These are phyloP conservation scores for Populus tomentosa DNA, from an alignment of 441 rosid species.

Conservation along the genomic window DNA sequence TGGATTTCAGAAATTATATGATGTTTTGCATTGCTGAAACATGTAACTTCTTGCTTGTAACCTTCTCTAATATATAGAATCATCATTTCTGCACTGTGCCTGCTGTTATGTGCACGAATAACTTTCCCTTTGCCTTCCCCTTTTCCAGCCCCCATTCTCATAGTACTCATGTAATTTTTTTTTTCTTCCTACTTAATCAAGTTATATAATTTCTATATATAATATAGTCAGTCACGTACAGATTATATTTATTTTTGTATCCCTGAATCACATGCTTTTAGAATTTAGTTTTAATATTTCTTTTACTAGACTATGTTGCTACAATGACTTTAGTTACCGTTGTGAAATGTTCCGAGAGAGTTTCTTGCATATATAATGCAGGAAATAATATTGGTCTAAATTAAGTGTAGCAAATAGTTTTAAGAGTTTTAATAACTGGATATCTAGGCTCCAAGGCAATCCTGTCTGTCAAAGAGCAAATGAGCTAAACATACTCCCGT, in stretches of 20 bases:
- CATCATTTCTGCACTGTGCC: not conserved
- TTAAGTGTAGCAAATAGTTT: not conserved
- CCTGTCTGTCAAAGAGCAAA: slow-evolving; percentile 26
- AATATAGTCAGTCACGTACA: not conserved
- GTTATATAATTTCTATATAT: not conserved
- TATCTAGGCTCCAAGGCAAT: slow-evolving; percentile 38
- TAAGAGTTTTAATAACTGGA: not conserved
- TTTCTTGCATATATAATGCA: not conserved
- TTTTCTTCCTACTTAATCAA: not conserved
- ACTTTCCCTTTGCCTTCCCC: not conserved
- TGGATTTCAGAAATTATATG: not conserved
- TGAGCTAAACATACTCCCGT: slow-evolving; percentile 14
- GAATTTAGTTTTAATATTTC: not conserved
- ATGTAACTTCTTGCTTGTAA: not conserved
- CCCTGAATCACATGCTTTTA: not conserved
- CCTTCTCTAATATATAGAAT: not conserved
- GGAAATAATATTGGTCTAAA: not conserved
- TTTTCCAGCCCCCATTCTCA: not conserved
- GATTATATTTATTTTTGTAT: not conserved
- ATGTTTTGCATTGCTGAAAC: not conserved
- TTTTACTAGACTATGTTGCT: not conserved
- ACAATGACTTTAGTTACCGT: not conserved
- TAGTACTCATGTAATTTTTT: no score
- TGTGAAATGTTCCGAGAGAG: not conserved
- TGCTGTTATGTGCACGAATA: not conserved